phyloP scores from a whole-genome alignment of 2,329 filamentous ascomycete species.

The Saccharata proteae region DNA sequence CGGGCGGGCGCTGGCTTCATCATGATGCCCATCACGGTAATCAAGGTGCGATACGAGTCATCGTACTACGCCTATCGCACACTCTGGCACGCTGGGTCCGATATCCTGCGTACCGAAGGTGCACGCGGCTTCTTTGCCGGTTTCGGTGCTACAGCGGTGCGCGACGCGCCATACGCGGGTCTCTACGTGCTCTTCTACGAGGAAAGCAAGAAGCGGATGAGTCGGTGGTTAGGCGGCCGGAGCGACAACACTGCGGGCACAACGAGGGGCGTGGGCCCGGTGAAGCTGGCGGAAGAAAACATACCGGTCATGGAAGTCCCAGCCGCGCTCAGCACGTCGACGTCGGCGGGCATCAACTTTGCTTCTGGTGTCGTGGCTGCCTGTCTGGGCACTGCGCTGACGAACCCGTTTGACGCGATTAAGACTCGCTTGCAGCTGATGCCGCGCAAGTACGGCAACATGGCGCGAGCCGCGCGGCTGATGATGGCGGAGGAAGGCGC shows the following conservation, averaged over 20 bases:
- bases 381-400: slow-evolving; percentile 70
- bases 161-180: slow-evolving; percentile 94
- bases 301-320: slow-evolving; percentile 2
- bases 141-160: slow-evolving; percentile 82
- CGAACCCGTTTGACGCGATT: slow-evolving; percentile 93
- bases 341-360: slow-evolving; percentile 68
- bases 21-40: slow-evolving; percentile 90
- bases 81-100: slow-evolving; percentile 55
- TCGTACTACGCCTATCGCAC: slow-evolving; percentile 75
- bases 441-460: slow-evolving; percentile 70
- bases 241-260: slow-evolving; percentile 7
- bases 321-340: slow-evolving; percentile 16
- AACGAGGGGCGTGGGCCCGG: slow-evolving; percentile 1
- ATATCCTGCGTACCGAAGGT: slow-evolving; percentile 64
- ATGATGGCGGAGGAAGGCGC: slow-evolving; percentile 77
- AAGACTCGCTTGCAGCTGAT: slow-evolving; percentile 92
- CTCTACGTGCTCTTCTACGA: slow-evolving; percentile 94
- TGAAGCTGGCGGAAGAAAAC: not conserved
- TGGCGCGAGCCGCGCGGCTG: slow-evolving; percentile 59
- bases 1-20: slow-evolving; percentile 78
- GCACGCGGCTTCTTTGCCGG: slow-evolving; percentile 80
- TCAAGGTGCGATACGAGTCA: slow-evolving; percentile 94
- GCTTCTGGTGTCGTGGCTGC: slow-evolving; percentile 70
- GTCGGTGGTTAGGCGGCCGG: slow-evolving; percentile 15
- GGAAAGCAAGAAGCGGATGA: slow-evolving; percentile 58